Conservation (phyloP, 192 early-diverging fungal species). For the Gonapodya prolifera region DNA sequence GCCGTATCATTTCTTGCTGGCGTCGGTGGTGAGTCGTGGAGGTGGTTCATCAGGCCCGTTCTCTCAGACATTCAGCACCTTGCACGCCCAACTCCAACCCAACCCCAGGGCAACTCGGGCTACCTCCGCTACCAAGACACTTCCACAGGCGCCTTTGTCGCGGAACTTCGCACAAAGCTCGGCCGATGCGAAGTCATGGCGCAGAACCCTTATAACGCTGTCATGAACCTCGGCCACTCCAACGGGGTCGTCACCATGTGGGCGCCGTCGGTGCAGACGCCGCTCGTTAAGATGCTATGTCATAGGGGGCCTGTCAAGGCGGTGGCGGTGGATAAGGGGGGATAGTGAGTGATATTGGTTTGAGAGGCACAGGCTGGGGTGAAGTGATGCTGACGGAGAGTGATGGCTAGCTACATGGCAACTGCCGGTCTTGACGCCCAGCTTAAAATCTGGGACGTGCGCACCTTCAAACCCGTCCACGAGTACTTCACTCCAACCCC, state of each 20-base stretch:
- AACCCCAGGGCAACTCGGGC: constrained; percentile 68
- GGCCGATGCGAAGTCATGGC: constrained; percentile 72
- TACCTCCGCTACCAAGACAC: constrained; percentile 86
- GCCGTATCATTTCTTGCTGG: constrained; percentile 85
- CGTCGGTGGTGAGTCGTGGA: constrained; percentile 57
- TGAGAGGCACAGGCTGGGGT: constrained; percentile 72
- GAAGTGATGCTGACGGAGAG: constrained; percentile 64
- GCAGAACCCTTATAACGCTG: constrained; percentile 82
- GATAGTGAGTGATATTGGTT: constrained; percentile 62
- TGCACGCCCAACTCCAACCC: constrained; percentile 68
- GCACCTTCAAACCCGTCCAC: constrained; percentile 65
- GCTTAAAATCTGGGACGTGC: constrained; percentile 88
- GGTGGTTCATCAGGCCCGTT: too few relatives aligned
- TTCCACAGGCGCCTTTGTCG: constrained; percentile 73
- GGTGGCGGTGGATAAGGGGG: constrained; percentile 61
- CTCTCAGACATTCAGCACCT: constrained; percentile 56
- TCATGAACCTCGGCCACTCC: constrained; percentile 80
- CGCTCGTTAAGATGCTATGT: constrained; percentile 86
- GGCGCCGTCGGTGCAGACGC: constrained; percentile 69
- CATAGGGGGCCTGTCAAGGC: constrained; percentile 76
- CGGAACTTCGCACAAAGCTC: constrained; percentile 60
- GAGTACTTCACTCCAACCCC: constrained; percentile 67
- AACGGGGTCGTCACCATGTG: constrained; percentile 82
- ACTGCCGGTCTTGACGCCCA: constrained; percentile 82
- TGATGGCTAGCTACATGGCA: constrained; percentile 72